Percentiles rank a stretch among this genome's conserved stretches.
Evolutionary conservation across 2,329 filamentous ascomycete genomes (phyloP).

Genomic region (Botrytis cinerea): DNA sequence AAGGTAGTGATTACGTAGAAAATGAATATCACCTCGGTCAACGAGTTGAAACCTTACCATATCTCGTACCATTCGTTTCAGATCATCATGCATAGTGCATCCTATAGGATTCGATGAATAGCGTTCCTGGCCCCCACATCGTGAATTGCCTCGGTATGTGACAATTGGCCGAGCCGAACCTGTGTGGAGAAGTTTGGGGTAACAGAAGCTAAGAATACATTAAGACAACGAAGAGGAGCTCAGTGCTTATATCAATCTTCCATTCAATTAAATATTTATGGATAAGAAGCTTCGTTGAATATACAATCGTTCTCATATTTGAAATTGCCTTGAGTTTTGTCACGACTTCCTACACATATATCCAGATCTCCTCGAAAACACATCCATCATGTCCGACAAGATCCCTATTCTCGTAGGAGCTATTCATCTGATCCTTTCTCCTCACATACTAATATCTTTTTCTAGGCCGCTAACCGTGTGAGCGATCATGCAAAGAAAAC

Average conservation of each 20-base stretch:
- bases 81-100: neutral
- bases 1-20: constrained; percentile 17
- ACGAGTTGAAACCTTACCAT: neutral
- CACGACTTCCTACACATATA: neutral
- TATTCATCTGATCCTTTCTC: constrained; percentile 13
- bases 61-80: constrained; percentile 14
- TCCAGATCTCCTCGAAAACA: neutral
- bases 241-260: neutral
- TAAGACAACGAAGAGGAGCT: neutral
- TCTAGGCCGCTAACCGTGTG: constrained; percentile 52
- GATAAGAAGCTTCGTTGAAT: neutral
- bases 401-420: constrained; percentile 51
- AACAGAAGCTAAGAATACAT: neutral
- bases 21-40: constrained; percentile 5
- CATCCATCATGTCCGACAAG: constrained; percentile 47
- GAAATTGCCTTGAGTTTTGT: neutral
- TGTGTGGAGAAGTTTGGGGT: constrained; percentile 33
- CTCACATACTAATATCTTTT: constrained; percentile 28
- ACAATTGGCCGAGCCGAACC: constrained; percentile 25
- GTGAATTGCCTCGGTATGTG: constrained; percentile 32
- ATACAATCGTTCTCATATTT: neutral
- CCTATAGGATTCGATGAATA: neutral
- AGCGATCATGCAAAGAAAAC: constrained; percentile 84
- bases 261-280: neutral
- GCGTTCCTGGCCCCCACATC: neutral